Conservation (phyloP, 2,329 filamentous ascomycete genomes). For the Biscogniauxia mediterranea region DNA sequence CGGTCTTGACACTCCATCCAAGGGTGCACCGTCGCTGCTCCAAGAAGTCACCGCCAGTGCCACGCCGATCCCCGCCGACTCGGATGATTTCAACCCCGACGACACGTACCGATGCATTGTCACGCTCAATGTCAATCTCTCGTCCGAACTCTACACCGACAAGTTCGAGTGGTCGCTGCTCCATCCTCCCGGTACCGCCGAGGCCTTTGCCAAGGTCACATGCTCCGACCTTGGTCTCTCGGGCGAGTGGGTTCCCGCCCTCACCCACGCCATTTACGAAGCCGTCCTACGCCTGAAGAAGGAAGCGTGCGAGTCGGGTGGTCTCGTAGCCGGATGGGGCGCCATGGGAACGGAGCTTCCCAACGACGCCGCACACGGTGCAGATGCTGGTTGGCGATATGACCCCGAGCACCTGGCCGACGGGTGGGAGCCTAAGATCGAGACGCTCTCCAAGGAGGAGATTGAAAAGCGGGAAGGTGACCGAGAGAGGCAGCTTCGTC, state of each 20-base stretch:
- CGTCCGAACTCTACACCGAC: constrained; percentile 90
- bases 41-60: constrained; percentile 68
- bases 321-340: constrained; percentile 72
- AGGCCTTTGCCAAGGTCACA: constrained; percentile 87
- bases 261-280: constrained; percentile 97
- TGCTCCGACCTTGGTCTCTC: constrained; percentile 87
- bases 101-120: constrained; percentile 95
- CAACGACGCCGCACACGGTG: constrained; percentile 82
- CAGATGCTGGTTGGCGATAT: constrained; percentile 89
- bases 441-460: constrained; percentile 85
- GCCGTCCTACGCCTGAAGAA: constrained; percentile 91
- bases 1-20: constrained; percentile 51
- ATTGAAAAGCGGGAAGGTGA: constrained; percentile 97
- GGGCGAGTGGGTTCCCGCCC: constrained; percentile 90
- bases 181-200: constrained; percentile 86
- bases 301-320: constrained; percentile 90
- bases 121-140: constrained; percentile 84
- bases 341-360: constrained; percentile 71
- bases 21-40: constrained; percentile 41
- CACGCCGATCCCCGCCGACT: constrained; percentile 59
- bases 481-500: constrained; percentile 83
- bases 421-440: constrained; percentile 81
- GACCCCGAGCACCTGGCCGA: constrained; percentile 86
- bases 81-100: constrained; percentile 80
- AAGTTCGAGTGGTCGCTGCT: constrained; percentile 97